These are phyloP conservation scores for Dictyostelium discoideum DNA, from an alignment of 78 protist species.

Conservation along the genomic window DNA sequence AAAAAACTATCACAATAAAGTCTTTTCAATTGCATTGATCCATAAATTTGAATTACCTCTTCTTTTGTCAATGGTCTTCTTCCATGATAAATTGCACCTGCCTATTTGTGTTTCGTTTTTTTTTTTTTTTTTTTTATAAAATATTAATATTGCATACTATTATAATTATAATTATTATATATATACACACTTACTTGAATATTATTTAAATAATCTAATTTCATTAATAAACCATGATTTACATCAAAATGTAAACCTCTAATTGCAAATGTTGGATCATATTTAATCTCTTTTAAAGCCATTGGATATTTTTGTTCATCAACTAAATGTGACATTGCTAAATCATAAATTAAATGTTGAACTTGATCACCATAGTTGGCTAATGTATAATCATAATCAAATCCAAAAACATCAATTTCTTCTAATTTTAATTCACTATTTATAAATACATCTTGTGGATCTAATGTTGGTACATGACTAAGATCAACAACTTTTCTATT, in stretches of 20 bases:
- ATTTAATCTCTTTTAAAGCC: slow-evolving; percentile 6
- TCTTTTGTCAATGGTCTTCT: slow-evolving; percentile 49
- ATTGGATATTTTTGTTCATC: slow-evolving; percentile 70
- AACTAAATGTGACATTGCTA: slow-evolving; percentile 41
- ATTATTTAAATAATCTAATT: slow-evolving; percentile 62
- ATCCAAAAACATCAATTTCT: slow-evolving; percentile 68
- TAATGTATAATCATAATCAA: slow-evolving; percentile 72
- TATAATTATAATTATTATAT: background rate
- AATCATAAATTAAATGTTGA: slow-evolving; percentile 65
- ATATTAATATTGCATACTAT: too few relatives aligned
- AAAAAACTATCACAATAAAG: slow-evolving; percentile 24
- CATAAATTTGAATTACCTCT: slow-evolving; percentile 31
- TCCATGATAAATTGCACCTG: slow-evolving; percentile 66
- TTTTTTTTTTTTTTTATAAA: background rate
- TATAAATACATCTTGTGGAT: slow-evolving; percentile 69
- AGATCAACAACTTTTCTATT: slow-evolving; percentile 40
- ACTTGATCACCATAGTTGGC: slow-evolving; percentile 69
- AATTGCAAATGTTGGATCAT: slow-evolving; percentile 67
- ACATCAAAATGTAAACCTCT: slow-evolving; percentile 66
- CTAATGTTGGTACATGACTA: slow-evolving; percentile 63
- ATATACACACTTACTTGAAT: slow-evolving; percentile 34
- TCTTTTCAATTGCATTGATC: slow-evolving; percentile 68
- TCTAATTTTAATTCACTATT: slow-evolving; percentile 60
- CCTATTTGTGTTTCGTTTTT: background rate
- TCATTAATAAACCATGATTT: slow-evolving; percentile 51